Evolutionary conservation across 2,329 filamentous ascomycete species (phyloP).

Genomic region (Cordyceps cicadae): DNA sequence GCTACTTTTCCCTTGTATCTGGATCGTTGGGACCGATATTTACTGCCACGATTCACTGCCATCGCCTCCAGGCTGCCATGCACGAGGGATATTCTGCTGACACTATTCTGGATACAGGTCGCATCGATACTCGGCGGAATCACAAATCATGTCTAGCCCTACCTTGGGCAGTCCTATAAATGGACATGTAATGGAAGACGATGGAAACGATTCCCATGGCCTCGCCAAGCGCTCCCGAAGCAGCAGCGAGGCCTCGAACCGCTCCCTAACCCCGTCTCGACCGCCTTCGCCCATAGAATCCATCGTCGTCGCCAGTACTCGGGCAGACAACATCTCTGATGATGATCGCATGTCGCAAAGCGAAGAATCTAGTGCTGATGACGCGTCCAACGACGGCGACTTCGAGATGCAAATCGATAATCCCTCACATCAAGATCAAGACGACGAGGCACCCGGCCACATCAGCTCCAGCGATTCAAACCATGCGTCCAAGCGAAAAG

Average conservation of each 20-base stretch:
- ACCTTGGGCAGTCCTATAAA: slow-evolving; percentile 56
- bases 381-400: slow-evolving; percentile 61
- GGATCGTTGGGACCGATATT: background rate
- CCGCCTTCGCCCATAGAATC: slow-evolving; percentile 31
- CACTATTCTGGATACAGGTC: slow-evolving; percentile 24
- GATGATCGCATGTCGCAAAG: slow-evolving; percentile 36
- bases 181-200: slow-evolving; percentile 53
- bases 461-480: slow-evolving; percentile 66
- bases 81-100: slow-evolving; percentile 25
- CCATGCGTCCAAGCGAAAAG: slow-evolving; percentile 65
- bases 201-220: slow-evolving; percentile 32
- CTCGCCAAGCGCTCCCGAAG: slow-evolving; percentile 26
- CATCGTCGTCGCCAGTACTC: slow-evolving; percentile 36
- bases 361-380: slow-evolving; percentile 41
- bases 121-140: slow-evolving; percentile 51
- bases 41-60: background rate
- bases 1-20: background rate
- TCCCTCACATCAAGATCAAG: slow-evolving; percentile 19
- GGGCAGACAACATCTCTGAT: slow-evolving; percentile 29
- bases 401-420: slow-evolving; percentile 64
- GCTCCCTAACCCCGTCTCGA: slow-evolving; percentile 48
- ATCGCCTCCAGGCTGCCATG: background rate
- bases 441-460: slow-evolving; percentile 30
- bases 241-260: slow-evolving; percentile 72
- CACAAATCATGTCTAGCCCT: slow-evolving; percentile 56